Evolutionary conservation across 176 grass and related monocot species (phyloP), one percentile per base, ranked within the genome.

Genomic region (Avena sativa): DNA sequence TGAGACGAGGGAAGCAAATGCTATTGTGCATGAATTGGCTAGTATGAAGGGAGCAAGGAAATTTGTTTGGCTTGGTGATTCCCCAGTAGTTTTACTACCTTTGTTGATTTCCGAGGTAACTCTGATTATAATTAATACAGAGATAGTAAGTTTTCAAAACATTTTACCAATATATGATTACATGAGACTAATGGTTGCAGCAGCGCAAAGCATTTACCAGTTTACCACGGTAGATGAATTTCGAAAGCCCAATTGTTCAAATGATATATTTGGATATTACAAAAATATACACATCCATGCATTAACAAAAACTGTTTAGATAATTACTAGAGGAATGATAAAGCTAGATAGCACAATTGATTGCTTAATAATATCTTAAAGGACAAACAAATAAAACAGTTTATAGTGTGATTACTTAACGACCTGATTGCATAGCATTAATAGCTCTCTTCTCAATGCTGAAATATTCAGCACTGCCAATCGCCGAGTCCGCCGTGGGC

Each of bases 391-490:
- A 40, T 6, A 6, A 6, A 40, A 40, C 38, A 40, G 5, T 72
- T n/a, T 25, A 6, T 53, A 28, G 12, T 65, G 12, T 28, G 4
- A 32, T 32, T 78, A 52, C 1, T 75, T 75, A 75, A 26, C 48
- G 72, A 48, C 79, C 40, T 43, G 40, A 43, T 1, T 43, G 40
- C 40, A 43, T 43, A 43, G 40, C 40, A 43, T 43, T 43, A 13
- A 81, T 3, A 32, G 2, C 15, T 65, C n/a, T 51, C 16, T 81
- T 81, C 44, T 81, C 21, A 12, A 81, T 67, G 44, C 79, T 81
- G 15, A 67, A 67, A 81, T 4, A 50, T 81, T 26, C 44, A 4
- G 2, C 63, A 51, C 44, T 51, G 0, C 6, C 10, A n/a, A 67
- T 19, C 1, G 0, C 0, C 3, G 46, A 67, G 25, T 17, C 34